Evolutionary conservation across 805 yeast genomes (phyloP).

Genomic region (Kodamaea nitidulidarum): DNA sequence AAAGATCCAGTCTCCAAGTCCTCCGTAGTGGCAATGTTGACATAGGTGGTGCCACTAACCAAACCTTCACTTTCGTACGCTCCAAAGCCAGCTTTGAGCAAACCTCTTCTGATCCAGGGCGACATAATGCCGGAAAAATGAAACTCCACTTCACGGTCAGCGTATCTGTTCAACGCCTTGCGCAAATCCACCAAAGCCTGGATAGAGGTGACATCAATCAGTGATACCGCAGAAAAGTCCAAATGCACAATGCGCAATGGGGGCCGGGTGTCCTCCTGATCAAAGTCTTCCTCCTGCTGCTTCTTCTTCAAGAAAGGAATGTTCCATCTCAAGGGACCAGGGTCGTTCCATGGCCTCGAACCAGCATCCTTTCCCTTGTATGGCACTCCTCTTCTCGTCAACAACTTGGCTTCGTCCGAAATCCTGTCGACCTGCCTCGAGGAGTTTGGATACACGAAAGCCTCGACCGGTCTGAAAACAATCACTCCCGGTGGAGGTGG

Average conservation of each 20-base stretch:
- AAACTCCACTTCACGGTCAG: conserved; percentile 81
- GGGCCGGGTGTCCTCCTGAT: conserved; percentile 51
- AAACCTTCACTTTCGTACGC: conserved; percentile 41
- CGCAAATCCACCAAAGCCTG: conserved; percentile 75
- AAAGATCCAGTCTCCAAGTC: conserved; percentile 29
- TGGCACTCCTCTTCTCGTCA: conserved; percentile 59
- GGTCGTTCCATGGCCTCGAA: conserved; percentile 88
- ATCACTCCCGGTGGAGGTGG: conserved; percentile 91
- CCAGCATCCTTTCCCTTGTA: conserved; percentile 36
- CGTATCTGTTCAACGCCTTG: conserved; percentile 65
- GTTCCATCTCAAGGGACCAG: conserved; percentile 54
- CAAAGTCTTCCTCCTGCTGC: conserved; percentile 13
- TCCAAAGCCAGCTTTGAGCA: conserved; percentile 77
- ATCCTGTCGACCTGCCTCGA: conserved; percentile 68
- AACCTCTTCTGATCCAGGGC: conserved; percentile 82
- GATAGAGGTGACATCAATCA: conserved; percentile 73
- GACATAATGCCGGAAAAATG: conserved; percentile 83
- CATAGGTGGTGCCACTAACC: conserved; percentile 37
- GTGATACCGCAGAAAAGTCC: conserved; percentile 75
- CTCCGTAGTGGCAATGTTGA: conserved; percentile 32
- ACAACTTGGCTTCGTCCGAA: conserved; percentile 58
- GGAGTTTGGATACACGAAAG: conserved; percentile 78
- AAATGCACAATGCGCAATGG: conserved; percentile 65
- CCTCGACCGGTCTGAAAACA: conserved; percentile 78
- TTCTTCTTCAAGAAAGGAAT: conserved; percentile 27